Conservation (phyloP, 441 rosid genomes). For the Viola pubescens region DNA sequence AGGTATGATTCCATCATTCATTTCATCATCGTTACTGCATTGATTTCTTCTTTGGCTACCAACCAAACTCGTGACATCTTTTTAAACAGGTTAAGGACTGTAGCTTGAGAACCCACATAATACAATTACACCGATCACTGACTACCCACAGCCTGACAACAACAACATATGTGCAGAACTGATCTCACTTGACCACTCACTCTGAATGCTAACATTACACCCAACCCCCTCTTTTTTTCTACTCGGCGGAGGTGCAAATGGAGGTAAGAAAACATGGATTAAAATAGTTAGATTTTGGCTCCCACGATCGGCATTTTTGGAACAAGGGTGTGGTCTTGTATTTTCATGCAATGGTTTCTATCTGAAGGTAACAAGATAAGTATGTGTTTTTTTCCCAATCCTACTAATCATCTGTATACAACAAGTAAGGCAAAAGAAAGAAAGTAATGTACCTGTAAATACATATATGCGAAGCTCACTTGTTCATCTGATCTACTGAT, state of each 20-base stretch:
- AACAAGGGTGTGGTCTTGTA: conserved; percentile 23
- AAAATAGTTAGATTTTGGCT: conserved; percentile 26
- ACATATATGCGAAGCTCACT: conserved; percentile 19
- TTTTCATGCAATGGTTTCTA: conserved; percentile 17
- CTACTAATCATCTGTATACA: conserved; percentile 31
- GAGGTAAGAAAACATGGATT: conserved; percentile 29
- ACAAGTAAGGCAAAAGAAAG: conserved; percentile 12
- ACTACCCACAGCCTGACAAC: conserved; percentile 60
- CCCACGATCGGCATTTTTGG: conserved; percentile 24
- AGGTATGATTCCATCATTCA: conserved; percentile 32
- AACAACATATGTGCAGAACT: conserved; percentile 65
- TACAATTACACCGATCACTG: conserved; percentile 41
- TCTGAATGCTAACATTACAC: conserved; percentile 46
- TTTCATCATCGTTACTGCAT: not conserved
- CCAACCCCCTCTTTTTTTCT: conserved; percentile 30
- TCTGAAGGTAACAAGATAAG: conserved; percentile 20
- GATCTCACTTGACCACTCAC: conserved; percentile 57
- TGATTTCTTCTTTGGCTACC: conserved; percentile 11
- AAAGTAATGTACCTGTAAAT: conserved; percentile 27
- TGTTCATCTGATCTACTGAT: conserved; percentile 19
- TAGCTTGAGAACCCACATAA: conserved; percentile 57
- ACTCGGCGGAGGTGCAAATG: conserved; percentile 32
- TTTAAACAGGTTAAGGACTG: conserved; percentile 55
- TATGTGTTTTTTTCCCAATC: conserved; percentile 13
- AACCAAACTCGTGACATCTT: not conserved